These are phyloP conservation scores for Jamesozyma jinghongensis DNA, from an alignment of 805 yeast species.

Conservation along the genomic window DNA sequence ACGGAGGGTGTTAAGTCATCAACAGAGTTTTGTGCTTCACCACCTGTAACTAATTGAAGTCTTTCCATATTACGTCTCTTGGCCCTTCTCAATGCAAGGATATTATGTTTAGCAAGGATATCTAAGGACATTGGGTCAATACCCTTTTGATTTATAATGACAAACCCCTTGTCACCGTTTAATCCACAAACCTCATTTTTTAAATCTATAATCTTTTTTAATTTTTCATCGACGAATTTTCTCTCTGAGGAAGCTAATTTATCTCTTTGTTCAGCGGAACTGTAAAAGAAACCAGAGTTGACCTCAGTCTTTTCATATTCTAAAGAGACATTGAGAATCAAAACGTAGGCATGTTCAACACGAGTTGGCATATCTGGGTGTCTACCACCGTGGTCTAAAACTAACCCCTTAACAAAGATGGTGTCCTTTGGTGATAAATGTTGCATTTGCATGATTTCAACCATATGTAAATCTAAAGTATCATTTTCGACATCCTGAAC, in stretches of 20 bases:
- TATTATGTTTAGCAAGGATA: conserved; percentile 83
- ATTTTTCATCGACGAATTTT: conserved; percentile 86
- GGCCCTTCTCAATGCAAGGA: conserved; percentile 92
- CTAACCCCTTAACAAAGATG: conserved; percentile 75
- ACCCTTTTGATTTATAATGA: conserved; percentile 95
- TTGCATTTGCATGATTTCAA: conserved; percentile 98
- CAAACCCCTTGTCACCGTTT: conserved; percentile 68
- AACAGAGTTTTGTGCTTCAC: conserved; percentile 94
- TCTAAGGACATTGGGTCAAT: conserved; percentile 97
- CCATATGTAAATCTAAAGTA: conserved; percentile 85
- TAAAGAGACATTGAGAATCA: conserved; percentile 85
- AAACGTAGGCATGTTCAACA: conserved; percentile 71
- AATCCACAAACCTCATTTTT: conserved; percentile 85
- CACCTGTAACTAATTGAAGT: conserved; percentile 90
- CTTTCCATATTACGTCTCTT: conserved; percentile 99
- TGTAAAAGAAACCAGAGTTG: conserved; percentile 89
- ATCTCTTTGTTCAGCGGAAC: conserved; percentile 93
- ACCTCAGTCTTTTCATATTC: conserved; percentile 98
- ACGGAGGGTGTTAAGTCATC: conserved; percentile 77
- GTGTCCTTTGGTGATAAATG: conserved; percentile 81
- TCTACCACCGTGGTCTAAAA: conserved; percentile 95
- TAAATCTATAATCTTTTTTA: conserved; percentile 82
- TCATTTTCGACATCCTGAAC: conserved; percentile 47
- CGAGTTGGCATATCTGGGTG: conserved; percentile 98
- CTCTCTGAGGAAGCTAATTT: conserved; percentile 89